Evolutionary conservation across 2,329 filamentous ascomycete genomes (phyloP).

Genomic region (Calonectria leucothoes): DNA sequence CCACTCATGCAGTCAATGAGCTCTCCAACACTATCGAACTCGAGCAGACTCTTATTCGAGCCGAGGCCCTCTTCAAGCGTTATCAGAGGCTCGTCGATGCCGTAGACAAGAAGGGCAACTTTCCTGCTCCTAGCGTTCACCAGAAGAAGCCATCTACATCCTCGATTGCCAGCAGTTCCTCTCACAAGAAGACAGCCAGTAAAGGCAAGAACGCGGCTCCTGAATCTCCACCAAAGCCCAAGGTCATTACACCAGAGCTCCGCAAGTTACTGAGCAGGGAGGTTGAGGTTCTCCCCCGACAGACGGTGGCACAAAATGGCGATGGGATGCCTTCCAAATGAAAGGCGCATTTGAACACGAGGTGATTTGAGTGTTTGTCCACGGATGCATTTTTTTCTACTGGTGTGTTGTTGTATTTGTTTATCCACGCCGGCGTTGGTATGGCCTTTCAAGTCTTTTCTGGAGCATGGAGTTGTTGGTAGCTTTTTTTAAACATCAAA

Average conservation of each 20-base stretch:
- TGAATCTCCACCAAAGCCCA: slow-evolving; percentile 48
- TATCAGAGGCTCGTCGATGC: slow-evolving; percentile 92
- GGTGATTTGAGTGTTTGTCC: no score
- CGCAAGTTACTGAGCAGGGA: slow-evolving; percentile 63
- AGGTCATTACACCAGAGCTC: slow-evolving; percentile 68
- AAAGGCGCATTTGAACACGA: background rate
- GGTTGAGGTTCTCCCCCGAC: slow-evolving; percentile 56
- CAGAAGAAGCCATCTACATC: slow-evolving; percentile 30
- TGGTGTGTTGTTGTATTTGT: slow-evolving; percentile 23
- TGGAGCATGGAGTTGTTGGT: slow-evolving; percentile 33
- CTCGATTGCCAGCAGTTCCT: slow-evolving; percentile 22
- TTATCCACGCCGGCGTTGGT: slow-evolving; percentile 24
- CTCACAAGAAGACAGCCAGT: slow-evolving; percentile 26
- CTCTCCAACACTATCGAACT: slow-evolving; percentile 94
- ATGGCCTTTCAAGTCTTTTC: background rate
- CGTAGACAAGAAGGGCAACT: slow-evolving; percentile 90
- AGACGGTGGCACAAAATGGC: slow-evolving; percentile 49
- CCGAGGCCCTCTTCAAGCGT: slow-evolving; percentile 87
- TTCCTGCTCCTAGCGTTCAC: slow-evolving; percentile 66
- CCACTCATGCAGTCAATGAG: slow-evolving; percentile 79
- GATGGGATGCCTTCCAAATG: slow-evolving; percentile 50
- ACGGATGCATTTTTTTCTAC: background rate
- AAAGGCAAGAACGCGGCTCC: slow-evolving; percentile 53
- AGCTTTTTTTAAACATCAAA: background rate
- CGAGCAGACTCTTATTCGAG: slow-evolving; percentile 84